Conservation (phyloP, 495 filamentous ascomycete species). For the Rhizodiscina lignyota region DNA sequence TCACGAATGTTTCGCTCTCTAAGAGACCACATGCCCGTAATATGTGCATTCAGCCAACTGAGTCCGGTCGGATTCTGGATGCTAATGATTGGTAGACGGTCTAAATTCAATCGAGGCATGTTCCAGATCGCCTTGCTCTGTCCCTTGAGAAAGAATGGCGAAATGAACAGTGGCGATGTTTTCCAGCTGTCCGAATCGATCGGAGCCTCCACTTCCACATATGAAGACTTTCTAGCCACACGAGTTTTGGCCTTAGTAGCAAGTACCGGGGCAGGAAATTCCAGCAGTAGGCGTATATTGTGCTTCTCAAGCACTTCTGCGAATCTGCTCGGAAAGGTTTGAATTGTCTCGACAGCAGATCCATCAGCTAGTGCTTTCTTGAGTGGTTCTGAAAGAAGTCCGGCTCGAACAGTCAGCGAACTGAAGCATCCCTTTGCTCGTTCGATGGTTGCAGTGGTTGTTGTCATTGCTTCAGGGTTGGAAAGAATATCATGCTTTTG, state of each 20-base stretch:
- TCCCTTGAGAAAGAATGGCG: not conserved
- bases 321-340: no score
- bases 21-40: not conserved
- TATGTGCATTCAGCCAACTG: not conserved
- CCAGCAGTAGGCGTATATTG: no score
- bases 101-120: not conserved
- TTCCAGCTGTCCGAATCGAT: no score
- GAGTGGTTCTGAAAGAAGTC: no score
- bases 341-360: no score
- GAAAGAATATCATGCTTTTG: no score
- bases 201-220: not conserved
- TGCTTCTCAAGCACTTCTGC: no score
- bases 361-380: no score
- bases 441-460: no score
- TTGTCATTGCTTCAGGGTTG: no score
- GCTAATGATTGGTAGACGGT: not conserved
- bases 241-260: not conserved
- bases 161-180: slow-evolving; percentile 1
- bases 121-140: not conserved
- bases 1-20: not conserved
- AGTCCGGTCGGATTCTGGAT: not conserved
- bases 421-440: no score
- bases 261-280: not conserved
- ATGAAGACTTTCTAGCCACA: not conserved
- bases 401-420: no score